Base-by-base conservation (phyloP, 495 filamentous ascomycete genomes). In the Astrocystis sublimbata region DNA sequence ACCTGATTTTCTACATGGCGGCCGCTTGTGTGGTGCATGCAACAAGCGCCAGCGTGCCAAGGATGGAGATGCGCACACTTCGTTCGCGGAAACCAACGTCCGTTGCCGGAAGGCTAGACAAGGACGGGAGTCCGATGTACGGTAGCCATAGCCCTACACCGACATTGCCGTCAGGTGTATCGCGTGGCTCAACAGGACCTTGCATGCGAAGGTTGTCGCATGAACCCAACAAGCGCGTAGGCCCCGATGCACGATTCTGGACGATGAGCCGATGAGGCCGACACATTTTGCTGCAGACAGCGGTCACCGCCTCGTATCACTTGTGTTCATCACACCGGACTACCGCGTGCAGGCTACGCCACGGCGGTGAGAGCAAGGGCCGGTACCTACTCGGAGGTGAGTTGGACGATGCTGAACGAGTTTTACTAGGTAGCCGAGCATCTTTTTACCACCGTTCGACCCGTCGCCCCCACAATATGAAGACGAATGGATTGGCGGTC, bases 121-220 rank as follows among this genome's bases (percentile, higher is more conserved):
- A 36, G 6, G 6, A 40, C 5, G 46, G 41, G 51, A 40, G 35
- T 24, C 35, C 51, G 41, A 41, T 33, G n/a, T n/a, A n/a, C n/a
- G n/a, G n/a, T 21, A 6, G 35, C 49, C 26, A 47, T 61, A 35
- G 31, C 21, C 40, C 51, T 62, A 62, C 60, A 62, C 60, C 60
- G 60, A 62, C 60, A 62, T 62, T 62, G 42, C 50, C 45, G 41
- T 28, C 24, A 43, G 46, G 40, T 4, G 36, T 61, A 33, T 13
- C 26, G 58, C 58, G 45, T 43, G 24, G 58, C 45, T 9, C 36
- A 42, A 38, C 10, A 61, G 59, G 50, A 42, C 59, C 59, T 46
- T 61, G 49, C 59, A 54, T 54, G 26, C 12, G n/a, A 61, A 61
- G 52, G 58, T 35, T 36, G 51, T 45, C 41, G 59, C 59, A 54